Evolutionary conservation across 202 grass and related monocot genomes (phyloP).

Genomic region (Cymbopogon flexuosus): DNA sequence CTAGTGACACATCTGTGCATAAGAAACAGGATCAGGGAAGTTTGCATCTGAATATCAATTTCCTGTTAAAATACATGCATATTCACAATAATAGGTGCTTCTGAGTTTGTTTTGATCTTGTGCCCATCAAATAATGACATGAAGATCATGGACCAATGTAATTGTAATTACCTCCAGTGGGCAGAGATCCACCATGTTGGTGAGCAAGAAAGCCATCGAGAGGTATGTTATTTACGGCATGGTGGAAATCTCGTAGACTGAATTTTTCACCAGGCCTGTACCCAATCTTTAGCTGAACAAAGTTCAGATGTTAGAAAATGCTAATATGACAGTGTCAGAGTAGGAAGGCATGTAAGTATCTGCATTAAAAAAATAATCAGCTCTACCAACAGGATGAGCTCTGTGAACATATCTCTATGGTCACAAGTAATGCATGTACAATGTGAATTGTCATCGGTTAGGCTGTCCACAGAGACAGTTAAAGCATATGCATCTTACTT

Average conservation of each 20-base stretch:
- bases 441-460: not conserved
- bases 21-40: constrained; percentile 20
- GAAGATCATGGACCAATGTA: constrained; percentile 21
- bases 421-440: not conserved
- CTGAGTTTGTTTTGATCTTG: not conserved
- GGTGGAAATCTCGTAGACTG: constrained; percentile 74
- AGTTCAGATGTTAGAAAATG: constrained; percentile 13
- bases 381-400: not conserved
- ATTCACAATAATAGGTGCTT: constrained; percentile 1
- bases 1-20: constrained; percentile 52
- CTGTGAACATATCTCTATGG: not conserved
- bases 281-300: constrained; percentile 66
- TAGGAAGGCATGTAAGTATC: not conserved
- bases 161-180: constrained; percentile 34
- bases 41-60: not conserved
- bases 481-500: not conserved
- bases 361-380: not conserved
- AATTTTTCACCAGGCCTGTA: constrained; percentile 73
- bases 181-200: constrained; percentile 14
- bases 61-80: not conserved
- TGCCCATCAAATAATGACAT: not conserved
- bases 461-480: not conserved
- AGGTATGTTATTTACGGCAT: constrained; percentile 73
- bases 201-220: constrained; percentile 51
- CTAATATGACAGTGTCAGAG: not conserved